Evolutionary conservation across 2,329 filamentous ascomycete genomes (phyloP).

Genomic region (Ophiostoma ulmi): DNA sequence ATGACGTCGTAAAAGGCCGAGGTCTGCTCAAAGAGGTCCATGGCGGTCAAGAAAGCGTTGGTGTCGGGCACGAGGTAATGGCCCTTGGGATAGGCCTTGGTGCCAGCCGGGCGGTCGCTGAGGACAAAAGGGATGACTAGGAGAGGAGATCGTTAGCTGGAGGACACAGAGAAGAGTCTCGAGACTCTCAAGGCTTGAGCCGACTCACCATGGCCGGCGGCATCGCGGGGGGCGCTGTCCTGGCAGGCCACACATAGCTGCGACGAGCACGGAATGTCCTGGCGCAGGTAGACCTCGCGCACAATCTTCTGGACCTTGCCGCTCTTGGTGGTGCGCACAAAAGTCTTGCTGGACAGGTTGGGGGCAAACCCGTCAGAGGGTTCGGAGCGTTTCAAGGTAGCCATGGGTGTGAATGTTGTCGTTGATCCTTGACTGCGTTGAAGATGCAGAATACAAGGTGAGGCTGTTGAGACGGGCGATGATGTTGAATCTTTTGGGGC

Average conservation of each 20-base stretch:
- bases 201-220: constrained; percentile 64
- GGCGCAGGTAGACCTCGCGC: constrained; percentile 87
- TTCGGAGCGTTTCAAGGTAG: constrained; percentile 57
- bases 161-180: background rate
- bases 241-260: constrained; percentile 76
- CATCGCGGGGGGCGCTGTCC: constrained; percentile 69
- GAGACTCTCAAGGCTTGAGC: background rate
- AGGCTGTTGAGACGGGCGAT: background rate
- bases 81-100: constrained; percentile 73
- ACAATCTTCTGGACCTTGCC: constrained; percentile 99
- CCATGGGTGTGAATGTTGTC: constrained; percentile 43
- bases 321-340: constrained; percentile 87
- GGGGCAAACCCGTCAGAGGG: constrained; percentile 49
- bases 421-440: background rate
- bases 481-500: background rate
- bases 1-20: constrained; percentile 95
- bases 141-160: background rate
- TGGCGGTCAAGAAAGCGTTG: constrained; percentile 88
- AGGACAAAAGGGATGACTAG: constrained; percentile 77
- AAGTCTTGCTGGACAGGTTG: constrained; percentile 91
- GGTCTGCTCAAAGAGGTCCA: constrained; percentile 94
- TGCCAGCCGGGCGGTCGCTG: constrained; percentile 80
- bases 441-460: background rate
- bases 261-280: constrained; percentile 96
- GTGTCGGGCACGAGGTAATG: constrained; percentile 96